Conservation (phyloP, 1,284 basidiomycete genomes). For the Veloboletus limbatus region DNA sequence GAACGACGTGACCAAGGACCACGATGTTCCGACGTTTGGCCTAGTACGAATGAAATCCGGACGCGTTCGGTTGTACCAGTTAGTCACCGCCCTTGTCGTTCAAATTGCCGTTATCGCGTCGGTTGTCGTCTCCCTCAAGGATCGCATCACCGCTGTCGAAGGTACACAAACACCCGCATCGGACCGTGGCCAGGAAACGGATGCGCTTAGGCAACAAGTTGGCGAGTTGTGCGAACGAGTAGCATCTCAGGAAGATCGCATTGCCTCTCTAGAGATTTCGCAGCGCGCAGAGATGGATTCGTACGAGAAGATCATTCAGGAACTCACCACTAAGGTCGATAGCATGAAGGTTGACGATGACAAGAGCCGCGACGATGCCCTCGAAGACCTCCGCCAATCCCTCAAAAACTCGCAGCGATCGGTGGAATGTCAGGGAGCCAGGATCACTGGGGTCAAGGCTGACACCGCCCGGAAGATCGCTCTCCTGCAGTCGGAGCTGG, state of each 20-base stretch:
- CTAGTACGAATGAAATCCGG: slow-evolving; percentile 5
- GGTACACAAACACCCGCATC: neutral
- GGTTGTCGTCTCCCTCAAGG: slow-evolving; percentile 19
- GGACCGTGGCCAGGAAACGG: neutral
- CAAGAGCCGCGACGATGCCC: slow-evolving; percentile 2
- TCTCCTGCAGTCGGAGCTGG: slow-evolving; percentile 19
- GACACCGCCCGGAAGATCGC: slow-evolving; percentile 20
- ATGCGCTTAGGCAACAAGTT: slow-evolving; percentile 10
- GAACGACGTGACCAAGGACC: neutral
- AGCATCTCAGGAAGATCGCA: slow-evolving; percentile 17
- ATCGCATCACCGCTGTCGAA: slow-evolving; percentile 20
- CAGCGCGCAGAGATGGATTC: slow-evolving; percentile 4
- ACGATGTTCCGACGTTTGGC: neutral
- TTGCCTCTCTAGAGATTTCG: slow-evolving; percentile 13
- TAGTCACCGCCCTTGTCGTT: slow-evolving; percentile 9
- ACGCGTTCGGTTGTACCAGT: slow-evolving; percentile 10
- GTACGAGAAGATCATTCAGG: slow-evolving; percentile 11
- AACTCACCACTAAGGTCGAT: slow-evolving; percentile 14
- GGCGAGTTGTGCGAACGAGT: slow-evolving; percentile 5
- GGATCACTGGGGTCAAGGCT: slow-evolving; percentile 19
- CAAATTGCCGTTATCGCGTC: slow-evolving; percentile 10
- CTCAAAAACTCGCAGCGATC: slow-evolving; percentile 4
- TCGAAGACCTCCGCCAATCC: slow-evolving; percentile 7
- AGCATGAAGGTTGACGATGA: neutral
- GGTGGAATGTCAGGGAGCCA: slow-evolving; percentile 19